These are phyloP conservation scores for Eucalyptus lansdowneana DNA, from an alignment of 345 rosid species.

Conservation along the genomic window DNA sequence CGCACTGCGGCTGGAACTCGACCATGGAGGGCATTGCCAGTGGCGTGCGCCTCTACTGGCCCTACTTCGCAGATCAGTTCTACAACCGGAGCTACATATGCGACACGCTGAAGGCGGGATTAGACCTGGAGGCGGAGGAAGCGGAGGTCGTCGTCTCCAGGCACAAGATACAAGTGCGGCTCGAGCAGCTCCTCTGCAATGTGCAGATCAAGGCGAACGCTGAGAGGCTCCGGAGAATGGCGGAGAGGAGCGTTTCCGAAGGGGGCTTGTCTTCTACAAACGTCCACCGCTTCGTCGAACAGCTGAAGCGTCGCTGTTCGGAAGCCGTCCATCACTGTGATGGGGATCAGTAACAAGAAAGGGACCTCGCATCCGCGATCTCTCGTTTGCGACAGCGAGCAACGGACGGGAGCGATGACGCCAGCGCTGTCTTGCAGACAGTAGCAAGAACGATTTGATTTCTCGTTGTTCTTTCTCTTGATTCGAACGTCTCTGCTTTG, in stretches of 20 bases:
- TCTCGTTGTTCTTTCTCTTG: not conserved
- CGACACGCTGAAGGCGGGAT: not conserved
- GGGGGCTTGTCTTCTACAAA: constrained; percentile 18
- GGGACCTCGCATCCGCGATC: not conserved
- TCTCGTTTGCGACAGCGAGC: too few species aligned
- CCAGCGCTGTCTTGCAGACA: not conserved
- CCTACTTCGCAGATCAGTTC: constrained; percentile 11
- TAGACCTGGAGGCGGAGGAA: not conserved
- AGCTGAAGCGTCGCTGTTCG: not conserved
- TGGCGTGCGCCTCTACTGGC: constrained; percentile 18
- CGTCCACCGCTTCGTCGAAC: not conserved
- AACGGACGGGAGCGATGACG: fast-evolving
- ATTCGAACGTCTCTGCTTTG: too few species aligned
- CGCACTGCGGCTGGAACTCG: constrained; percentile 27
- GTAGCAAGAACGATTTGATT: fast-evolving
- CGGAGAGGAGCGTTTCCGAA: not conserved
- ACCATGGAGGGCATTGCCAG: not conserved
- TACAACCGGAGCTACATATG: not conserved
- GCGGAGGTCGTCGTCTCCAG: not conserved
- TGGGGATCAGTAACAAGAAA: not conserved
- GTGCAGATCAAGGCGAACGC: too few species aligned
- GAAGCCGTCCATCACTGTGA: not conserved
- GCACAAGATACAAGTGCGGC: constrained; percentile 3
- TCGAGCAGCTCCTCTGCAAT: too few species aligned
- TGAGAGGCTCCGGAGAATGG: too few species aligned